These are phyloP conservation scores for Pyrus pyrifolia DNA, from an alignment of 306 rosid genomes.

Conservation along the genomic window DNA sequence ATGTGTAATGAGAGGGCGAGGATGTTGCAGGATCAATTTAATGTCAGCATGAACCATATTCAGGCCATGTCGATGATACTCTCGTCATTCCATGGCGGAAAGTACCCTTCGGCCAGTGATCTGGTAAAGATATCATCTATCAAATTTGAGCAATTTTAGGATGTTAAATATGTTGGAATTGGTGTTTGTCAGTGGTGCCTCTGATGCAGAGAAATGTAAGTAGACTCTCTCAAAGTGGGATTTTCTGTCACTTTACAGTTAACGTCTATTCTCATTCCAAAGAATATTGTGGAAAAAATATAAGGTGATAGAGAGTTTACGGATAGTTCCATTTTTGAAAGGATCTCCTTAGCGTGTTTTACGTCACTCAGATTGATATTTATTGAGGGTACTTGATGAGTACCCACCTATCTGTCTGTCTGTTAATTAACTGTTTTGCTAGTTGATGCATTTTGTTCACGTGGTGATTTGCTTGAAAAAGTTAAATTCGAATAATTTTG, in stretches of 20 bases:
- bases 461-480: background rate
- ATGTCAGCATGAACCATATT: constrained; percentile 92
- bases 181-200: background rate
- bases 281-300: too few relatives aligned
- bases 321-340: rapidly evolving
- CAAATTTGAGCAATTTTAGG: background rate
- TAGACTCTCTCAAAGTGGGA: too few relatives aligned
- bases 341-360: too few relatives aligned
- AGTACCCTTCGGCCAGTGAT: constrained; percentile 68
- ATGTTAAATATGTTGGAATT: background rate
- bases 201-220: too few relatives aligned
- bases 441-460: background rate
- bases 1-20: constrained; percentile 97
- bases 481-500: background rate
- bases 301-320: too few relatives aligned
- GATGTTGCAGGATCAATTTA: constrained; percentile 94
- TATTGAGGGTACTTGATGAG: background rate
- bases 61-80: constrained; percentile 91
- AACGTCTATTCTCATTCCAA: too few relatives aligned
- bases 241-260: too few relatives aligned
- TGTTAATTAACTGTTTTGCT: background rate
- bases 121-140: constrained; percentile 50
- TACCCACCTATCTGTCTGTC: too few relatives aligned
- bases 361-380: background rate
- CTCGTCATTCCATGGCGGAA: constrained; percentile 80